Evolutionary conservation across 495 filamentous ascomycete genomes (phyloP), one percentile per base, ranked within the genome.

Genomic region (Penicillium cosmopolitanum): DNA sequence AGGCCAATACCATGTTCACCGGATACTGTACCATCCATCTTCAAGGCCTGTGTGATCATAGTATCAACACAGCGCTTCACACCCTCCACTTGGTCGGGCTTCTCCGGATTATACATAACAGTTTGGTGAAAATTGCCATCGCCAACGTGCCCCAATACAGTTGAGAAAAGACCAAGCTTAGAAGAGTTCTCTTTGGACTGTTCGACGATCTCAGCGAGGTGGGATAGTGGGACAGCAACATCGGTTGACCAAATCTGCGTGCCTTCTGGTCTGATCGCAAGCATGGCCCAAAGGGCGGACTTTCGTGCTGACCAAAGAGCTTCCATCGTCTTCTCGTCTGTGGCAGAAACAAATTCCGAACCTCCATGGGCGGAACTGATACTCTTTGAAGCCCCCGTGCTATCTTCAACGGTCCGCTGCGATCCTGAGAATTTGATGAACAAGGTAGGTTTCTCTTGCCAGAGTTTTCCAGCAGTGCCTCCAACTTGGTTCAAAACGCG

Each of bases 401-500:
- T 44, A 18, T 44, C 42, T 44, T 44, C 42, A 2, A 44, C 42
- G 9, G 42, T 19, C 42, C 42, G 13, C n/a, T 44, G 12, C 4
- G 43, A 60, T 34, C 93, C 92, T 15, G 85, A 83, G 73, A 96
- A 98, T 69, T 97, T 97, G 83, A 98, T 95, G 77, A 98, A 97
- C 4, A 98, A 76, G 4, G 94, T 97, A 5, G 94, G 93, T 15
- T 52, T 42, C 8, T 54, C 63, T 10, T 21, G 8, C 16, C 84
- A 84, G 59, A 89, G 87, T 58, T 82, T 85, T 91, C 93, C 96
- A 9, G 80, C 78, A 0, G 93, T 96, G 51, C 80, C 83, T 57
- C 92, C 91, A 5, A 87, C 86, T 44, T 80, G 69, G 74, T 98
- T 98, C 75, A 98, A 93, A 61, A 91, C 92, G 58, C 83, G 82